phyloP scores from a whole-genome alignment of 257 asterid species.

The Gardenia jasminoides region DNA sequence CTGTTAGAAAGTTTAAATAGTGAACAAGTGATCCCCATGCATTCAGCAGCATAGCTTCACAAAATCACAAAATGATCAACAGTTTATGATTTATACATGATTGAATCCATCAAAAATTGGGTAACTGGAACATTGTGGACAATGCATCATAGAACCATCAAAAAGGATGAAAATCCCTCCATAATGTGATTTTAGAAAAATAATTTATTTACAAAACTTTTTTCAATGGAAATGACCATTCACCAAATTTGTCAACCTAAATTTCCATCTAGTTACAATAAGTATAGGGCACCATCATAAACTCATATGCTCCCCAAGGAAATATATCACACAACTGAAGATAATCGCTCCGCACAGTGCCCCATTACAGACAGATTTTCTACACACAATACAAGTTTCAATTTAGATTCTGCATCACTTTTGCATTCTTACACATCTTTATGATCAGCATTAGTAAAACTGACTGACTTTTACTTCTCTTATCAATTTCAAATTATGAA shows the following conservation, averaged over 20 bases:
- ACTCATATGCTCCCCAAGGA: neutral
- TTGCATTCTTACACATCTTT: neutral
- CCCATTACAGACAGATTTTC: neutral
- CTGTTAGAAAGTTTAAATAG: neutral
- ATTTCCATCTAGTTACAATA: neutral
- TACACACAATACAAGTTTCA: neutral
- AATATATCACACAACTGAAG: neutral
- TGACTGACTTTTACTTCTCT: neutral
- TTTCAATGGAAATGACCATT: neutral
- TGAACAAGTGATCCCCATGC: neutral
- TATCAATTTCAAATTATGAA: slow-evolving; percentile 18
- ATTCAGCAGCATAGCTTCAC: neutral
- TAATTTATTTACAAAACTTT: neutral
- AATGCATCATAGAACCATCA: neutral
- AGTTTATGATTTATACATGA: neutral
- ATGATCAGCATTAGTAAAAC: neutral
- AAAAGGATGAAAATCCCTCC: neutral
- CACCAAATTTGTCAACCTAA: neutral
- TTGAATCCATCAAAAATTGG: neutral
- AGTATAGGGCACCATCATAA: neutral
- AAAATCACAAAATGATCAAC: neutral
- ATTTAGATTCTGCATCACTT: too few species aligned
- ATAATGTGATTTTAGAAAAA: neutral
- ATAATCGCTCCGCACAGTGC: neutral
- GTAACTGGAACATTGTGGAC: neutral